Evolutionary conservation across 345 rosid genomes (phyloP), one percentile per base, ranked within the genome.

Genomic region (Aquilaria malaccensis): DNA sequence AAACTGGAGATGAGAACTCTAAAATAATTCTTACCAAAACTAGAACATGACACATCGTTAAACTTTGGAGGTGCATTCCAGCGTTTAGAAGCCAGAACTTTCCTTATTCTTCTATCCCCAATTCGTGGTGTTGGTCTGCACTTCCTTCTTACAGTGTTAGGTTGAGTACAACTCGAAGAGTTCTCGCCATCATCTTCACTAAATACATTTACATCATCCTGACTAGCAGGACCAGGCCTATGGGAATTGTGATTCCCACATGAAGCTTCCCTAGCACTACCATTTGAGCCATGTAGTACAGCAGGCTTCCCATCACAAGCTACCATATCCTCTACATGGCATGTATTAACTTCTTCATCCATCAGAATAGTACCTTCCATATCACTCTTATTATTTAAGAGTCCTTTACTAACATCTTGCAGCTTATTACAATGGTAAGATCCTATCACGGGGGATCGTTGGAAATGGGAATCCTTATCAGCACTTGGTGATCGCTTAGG

Each of bases 121-220:
- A 79, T 74, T 50, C 80, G 82, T 11, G 91, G 79, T n/a, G 79
- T 71, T 52, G 82, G 76, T 86, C 22, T 86, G 84, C 80, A 77
- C 45, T 83, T 83, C 52, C 66, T 84, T 55, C 64, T 54, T 22
- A 22, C 22, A 72, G 76, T 77, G 66, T 72, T 75, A 63, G 83
- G 91, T 80, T 69, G 78, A 64, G 86, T 80, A 72, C 85, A 80
- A 69, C 87, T 85, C 43, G 87, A 82, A 60, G 84, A 80, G 72
- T 88, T 94, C 84, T 94, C 96, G 57, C 71, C 97, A 84, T 87
- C 88, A 85, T 81, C 98, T 80, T 73, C 82, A 82, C 75, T 69
- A 82, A 83, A 86, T 83, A 83, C 64, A 77, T 78, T 75, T 82
- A 82, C 76, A 82, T 69, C 77, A 77, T 76, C 93, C 81, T 59